phyloP scores from a whole-genome alignment of 2,329 filamentous ascomycete species.

The Stylonectria norvegica region DNA sequence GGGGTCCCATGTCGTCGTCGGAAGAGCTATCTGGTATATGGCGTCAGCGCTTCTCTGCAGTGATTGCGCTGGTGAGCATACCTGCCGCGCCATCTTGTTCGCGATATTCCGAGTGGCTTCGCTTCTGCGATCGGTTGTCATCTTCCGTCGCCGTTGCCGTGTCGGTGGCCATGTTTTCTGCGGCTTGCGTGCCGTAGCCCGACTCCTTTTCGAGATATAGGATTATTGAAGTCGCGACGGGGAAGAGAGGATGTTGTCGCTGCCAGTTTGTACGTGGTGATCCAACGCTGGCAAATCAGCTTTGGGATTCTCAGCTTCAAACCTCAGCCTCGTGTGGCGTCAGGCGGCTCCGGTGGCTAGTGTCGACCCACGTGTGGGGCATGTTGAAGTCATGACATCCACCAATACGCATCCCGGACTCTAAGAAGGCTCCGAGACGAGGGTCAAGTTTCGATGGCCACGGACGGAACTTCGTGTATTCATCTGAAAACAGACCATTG shows the following conservation, averaged over 20 bases:
- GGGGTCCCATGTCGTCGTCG: constrained; percentile 90
- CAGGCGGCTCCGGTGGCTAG: constrained; percentile 18
- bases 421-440: too few relatives aligned
- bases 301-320: constrained; percentile 8
- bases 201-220: too few relatives aligned
- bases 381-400: constrained; percentile 25
- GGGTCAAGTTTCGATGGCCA: too few relatives aligned
- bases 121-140: constrained; percentile 39
- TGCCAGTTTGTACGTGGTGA: too few relatives aligned
- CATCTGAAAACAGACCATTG: too few relatives aligned
- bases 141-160: constrained; percentile 27
- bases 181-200: not conserved
- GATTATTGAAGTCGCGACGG: too few relatives aligned
- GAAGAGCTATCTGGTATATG: constrained; percentile 61
- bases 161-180: constrained; percentile 24
- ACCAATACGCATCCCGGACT: too few relatives aligned
- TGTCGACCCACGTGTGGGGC: not conserved
- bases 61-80: too few relatives aligned
- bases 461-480: too few relatives aligned
- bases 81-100: constrained; percentile 44
- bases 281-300: constrained; percentile 5
- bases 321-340: constrained; percentile 26
- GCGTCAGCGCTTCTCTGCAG: constrained; percentile 13
- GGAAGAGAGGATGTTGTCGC: too few relatives aligned
- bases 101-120: constrained; percentile 55